A percentile compares a stretch with the other conserved stretches of the same genome.
phyloP scores from a whole-genome alignment of 2,329 filamentous ascomycete genomes.

The Kalaharituber pfeilii region DNA sequence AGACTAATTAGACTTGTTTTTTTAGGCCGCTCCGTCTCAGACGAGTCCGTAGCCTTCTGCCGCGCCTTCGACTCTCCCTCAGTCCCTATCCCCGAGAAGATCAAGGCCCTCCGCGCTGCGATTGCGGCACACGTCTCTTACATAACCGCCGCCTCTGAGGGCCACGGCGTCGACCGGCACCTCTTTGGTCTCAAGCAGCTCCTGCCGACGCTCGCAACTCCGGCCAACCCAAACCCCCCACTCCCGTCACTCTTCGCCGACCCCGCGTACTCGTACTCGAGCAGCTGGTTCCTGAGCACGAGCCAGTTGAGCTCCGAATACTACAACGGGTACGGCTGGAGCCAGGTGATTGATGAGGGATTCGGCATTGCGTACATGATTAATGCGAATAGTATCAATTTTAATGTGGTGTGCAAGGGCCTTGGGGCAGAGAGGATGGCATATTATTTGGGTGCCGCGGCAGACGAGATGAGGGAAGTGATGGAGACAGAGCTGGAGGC shows the following conservation, averaged over 20 bases:
- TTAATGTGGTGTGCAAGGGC: constrained; percentile 92
- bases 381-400: constrained; percentile 97
- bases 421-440: constrained; percentile 85
- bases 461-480: constrained; percentile 71
- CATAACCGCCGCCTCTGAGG: constrained; percentile 74
- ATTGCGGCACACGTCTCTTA: constrained; percentile 73
- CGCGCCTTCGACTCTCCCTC: constrained; percentile 59
- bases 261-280: constrained; percentile 65
- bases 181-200: constrained; percentile 94
- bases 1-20: neutral
- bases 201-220: constrained; percentile 35
- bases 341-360: constrained; percentile 86
- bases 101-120: constrained; percentile 65
- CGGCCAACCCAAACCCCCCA: neutral
- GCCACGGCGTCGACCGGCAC: constrained; percentile 86
- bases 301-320: constrained; percentile 88
- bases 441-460: constrained; percentile 88
- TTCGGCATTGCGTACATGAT: constrained; percentile 99
- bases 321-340: constrained; percentile 99
- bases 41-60: constrained; percentile 84
- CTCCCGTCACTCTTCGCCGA: constrained; percentile 72
- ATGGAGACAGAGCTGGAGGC: constrained; percentile 62
- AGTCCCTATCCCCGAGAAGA: constrained; percentile 34
- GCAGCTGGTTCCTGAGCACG: constrained; percentile 75
- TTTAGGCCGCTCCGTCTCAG: constrained; percentile 53